Conservation (phyloP, 192 early-diverging fungal species). For the Radiomyces spectabilis region DNA sequence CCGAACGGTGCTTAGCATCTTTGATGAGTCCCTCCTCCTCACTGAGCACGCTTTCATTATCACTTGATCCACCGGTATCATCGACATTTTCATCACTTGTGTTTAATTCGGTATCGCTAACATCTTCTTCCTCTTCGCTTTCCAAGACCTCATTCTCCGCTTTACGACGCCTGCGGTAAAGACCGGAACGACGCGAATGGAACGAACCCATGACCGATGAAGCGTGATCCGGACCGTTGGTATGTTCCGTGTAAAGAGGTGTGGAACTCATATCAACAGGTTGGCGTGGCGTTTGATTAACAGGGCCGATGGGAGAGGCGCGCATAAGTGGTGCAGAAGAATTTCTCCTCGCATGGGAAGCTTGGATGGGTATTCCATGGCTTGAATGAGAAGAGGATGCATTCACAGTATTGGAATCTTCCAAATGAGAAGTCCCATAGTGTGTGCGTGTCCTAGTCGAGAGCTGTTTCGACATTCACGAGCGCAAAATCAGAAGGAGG, state of each 20-base stretch:
- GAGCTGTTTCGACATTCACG: slow-evolving; percentile 20
- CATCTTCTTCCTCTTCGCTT: neutral
- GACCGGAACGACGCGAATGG: no score
- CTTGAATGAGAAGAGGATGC: no score
- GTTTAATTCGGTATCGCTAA: slow-evolving; percentile 7
- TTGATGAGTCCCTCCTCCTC: neutral
- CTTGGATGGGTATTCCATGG: no score
- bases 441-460: slow-evolving; percentile 14
- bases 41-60: neutral
- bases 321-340: slow-evolving; percentile 29
- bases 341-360: slow-evolving; percentile 14
- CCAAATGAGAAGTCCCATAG: slow-evolving; percentile 18
- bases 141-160: neutral
- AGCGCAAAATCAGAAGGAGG: neutral
- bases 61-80: slow-evolving; percentile 7
- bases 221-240: no score
- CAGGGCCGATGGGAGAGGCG: slow-evolving; percentile 14
- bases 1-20: no score
- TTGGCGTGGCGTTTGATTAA: no score
- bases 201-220: no score
- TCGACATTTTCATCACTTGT: slow-evolving; percentile 10
- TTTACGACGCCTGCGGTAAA: slow-evolving; percentile 8
- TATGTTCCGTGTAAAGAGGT: no score
- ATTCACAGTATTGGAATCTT: no score
- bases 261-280: no score